phyloP scores from a whole-genome alignment of 2,329 filamentous ascomycete genomes.

The Coleophoma crateriformis region DNA sequence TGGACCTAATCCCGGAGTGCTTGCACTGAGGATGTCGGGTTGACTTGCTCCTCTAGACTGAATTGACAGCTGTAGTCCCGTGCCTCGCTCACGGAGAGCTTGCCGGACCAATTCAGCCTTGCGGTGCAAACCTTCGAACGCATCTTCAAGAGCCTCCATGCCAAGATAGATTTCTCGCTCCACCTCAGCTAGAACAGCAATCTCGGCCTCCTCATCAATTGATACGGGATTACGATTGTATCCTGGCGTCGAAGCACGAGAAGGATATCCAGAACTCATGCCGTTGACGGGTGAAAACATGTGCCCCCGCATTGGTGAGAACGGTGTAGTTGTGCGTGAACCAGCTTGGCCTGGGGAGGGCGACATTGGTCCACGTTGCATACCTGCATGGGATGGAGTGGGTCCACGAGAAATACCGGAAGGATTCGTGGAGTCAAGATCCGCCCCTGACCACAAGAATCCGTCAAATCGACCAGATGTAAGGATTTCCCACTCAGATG shows the following conservation, averaged over 20 bases:
- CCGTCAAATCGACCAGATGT: constrained; percentile 92
- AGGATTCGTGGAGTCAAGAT: constrained; percentile 43
- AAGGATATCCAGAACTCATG: constrained; percentile 26
- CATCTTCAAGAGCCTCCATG: constrained; percentile 92
- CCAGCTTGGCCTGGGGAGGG: constrained; percentile 13
- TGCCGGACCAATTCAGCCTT: constrained; percentile 77
- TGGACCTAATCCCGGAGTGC: constrained; percentile 33
- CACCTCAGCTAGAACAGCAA: constrained; percentile 82
- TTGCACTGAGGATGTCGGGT: constrained; percentile 31
- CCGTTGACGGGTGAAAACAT: constrained; percentile 18
- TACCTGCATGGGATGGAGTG: constrained; percentile 45
- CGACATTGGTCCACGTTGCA: constrained; percentile 28
- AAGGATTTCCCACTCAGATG: constrained; percentile 94
- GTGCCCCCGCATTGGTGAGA: constrained; percentile 21
- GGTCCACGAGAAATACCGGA: constrained; percentile 41
- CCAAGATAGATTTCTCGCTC: constrained; percentile 89
- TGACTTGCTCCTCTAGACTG: constrained; percentile 20
- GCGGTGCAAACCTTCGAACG: constrained; percentile 85
- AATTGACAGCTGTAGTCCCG: constrained; percentile 51
- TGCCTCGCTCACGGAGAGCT: constrained; percentile 73
- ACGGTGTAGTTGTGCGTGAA: constrained; percentile 24
- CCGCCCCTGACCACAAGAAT: constrained; percentile 89
- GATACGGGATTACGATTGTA: constrained; percentile 59
- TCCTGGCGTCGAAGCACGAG: constrained; percentile 53
- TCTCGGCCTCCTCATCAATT: constrained; percentile 89